A percentile compares a stretch with the other conserved stretches of the same genome.
Evolutionary conservation across 257 asterid species (phyloP).

Genomic region (Nicotiana undulata): DNA sequence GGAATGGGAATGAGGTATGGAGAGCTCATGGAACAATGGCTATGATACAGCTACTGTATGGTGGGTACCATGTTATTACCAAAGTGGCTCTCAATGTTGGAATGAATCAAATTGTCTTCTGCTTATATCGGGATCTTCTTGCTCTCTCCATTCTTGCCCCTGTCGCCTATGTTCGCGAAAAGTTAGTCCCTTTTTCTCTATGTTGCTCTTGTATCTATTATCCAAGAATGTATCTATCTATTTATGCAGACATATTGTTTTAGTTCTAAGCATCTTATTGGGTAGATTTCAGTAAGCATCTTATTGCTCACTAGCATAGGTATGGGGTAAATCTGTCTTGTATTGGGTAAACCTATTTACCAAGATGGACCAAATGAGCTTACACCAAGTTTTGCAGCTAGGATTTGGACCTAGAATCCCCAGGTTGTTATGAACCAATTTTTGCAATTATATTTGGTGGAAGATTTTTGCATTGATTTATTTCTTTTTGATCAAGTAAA

Average conservation of each 20-base stretch:
- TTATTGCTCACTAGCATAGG: neutral
- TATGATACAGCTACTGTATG: constrained; percentile 65
- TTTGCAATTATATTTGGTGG: neutral
- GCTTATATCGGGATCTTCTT: constrained; percentile 74
- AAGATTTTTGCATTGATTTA: neutral
- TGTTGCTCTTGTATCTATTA: neutral
- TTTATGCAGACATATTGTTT: neutral
- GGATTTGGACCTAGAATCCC: neutral
- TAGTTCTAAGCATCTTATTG: neutral
- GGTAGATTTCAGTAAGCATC: neutral
- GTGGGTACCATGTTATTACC: constrained; percentile 91
- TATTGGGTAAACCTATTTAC: neutral
- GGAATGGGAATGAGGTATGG: constrained; percentile 26
- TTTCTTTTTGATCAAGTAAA: neutral
- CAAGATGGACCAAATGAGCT: neutral
- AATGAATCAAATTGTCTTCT: constrained; percentile 84
- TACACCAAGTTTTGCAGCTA: neutral
- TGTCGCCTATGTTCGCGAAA: constrained; percentile 83
- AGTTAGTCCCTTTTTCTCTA: constrained; percentile 32
- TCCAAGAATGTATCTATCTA: neutral
- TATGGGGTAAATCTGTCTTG: neutral
- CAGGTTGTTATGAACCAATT: neutral
- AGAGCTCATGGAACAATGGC: constrained; percentile 87
- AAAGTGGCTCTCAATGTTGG: constrained; percentile 95
- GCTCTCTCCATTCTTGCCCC: constrained; percentile 92